Percentiles rank a stretch among this genome's conserved stretches.
Conservation (phyloP, 2,329 filamentous ascomycete genomes). For the Nannizziopsis arthrosporioides region DNA sequence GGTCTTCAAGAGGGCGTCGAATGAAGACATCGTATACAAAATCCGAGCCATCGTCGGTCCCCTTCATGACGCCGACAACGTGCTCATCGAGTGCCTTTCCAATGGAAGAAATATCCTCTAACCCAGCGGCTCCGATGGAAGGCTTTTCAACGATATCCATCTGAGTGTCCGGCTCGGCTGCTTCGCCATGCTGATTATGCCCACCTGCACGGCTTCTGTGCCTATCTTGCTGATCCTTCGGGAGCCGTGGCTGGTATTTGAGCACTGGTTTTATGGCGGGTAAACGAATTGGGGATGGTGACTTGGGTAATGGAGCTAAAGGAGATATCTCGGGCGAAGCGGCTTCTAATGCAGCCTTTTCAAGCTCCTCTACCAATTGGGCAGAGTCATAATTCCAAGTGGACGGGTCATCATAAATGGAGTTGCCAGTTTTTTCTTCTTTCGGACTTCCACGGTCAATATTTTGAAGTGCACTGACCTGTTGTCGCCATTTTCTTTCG, state of each 20-base stretch:
- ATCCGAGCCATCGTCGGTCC: conserved; percentile 34
- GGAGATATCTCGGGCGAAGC: conserved; percentile 22
- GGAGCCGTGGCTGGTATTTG: conserved; percentile 29
- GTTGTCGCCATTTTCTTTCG: conserved; percentile 29
- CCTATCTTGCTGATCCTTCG: conserved; percentile 13
- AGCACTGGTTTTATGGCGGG: conserved; percentile 21
- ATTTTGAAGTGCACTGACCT: conserved; percentile 20
- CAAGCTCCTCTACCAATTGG: conserved; percentile 32
- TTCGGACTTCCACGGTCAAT: conserved; percentile 8
- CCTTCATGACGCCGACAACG: not conserved
- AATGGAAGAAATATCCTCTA: conserved; percentile 5
- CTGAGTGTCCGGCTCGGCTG: not conserved
- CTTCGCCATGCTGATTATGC: not conserved
- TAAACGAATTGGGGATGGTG: conserved; percentile 4
- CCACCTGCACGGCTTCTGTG: not conserved
- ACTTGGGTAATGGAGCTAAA: conserved; percentile 15
- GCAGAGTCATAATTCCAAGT: conserved; percentile 35
- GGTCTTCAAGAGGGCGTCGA: conserved; percentile 34
- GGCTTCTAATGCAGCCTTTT: conserved; percentile 34
- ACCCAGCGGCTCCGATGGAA: not conserved
- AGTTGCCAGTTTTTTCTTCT: conserved; percentile 23
- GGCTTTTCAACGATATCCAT: not conserved
- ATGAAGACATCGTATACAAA: conserved; percentile 54
- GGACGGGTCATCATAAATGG: conserved; percentile 26
- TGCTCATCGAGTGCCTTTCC: conserved; percentile 5